Percentiles rank a stretch among this genome's conserved stretches.
Conservation (phyloP, 169 alveolate species). For the Eimeria falciformis region DNA sequence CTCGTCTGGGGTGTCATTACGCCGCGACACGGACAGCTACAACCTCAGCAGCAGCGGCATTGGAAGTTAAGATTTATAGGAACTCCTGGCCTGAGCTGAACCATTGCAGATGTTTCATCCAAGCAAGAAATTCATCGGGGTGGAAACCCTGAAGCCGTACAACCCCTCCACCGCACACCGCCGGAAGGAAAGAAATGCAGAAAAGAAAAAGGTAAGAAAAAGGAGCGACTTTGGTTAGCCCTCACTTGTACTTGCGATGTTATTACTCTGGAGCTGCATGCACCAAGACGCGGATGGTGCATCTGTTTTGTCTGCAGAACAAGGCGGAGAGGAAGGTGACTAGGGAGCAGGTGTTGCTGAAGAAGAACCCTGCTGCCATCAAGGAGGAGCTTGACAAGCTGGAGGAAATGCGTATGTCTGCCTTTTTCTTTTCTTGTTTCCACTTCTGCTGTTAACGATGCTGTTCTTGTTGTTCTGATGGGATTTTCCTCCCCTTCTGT, state of each 20-base stretch:
- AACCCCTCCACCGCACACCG: slow-evolving; percentile 75
- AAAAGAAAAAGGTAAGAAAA: slow-evolving; percentile 53
- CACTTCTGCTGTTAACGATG: not conserved
- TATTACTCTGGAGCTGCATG: not conserved
- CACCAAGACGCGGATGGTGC: not conserved
- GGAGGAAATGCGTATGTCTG: slow-evolving; percentile 36
- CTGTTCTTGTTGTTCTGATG: not conserved
- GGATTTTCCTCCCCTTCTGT: not conserved
- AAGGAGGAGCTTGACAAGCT: slow-evolving; percentile 78
- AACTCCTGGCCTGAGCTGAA: no score
- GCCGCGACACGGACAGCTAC: not conserved
- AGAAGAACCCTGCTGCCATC: slow-evolving; percentile 70
- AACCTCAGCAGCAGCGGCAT: not conserved
- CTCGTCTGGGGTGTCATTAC: no score
- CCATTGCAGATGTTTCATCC: slow-evolving; percentile 47
- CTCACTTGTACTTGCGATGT: not conserved
- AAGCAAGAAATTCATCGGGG: slow-evolving; percentile 64
- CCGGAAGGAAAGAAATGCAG: slow-evolving; percentile 70
- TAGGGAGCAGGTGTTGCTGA: slow-evolving; percentile 74
- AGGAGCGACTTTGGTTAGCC: not conserved
- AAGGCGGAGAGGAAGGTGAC: slow-evolving; percentile 69
- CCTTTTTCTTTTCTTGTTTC: not conserved
- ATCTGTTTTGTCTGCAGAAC: slow-evolving; percentile 23
- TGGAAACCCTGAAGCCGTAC: slow-evolving; percentile 63
- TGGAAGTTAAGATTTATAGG: not conserved